Conservation (phyloP, 2,329 filamentous ascomycete species). For the Pleurostoma richardsiae region DNA sequence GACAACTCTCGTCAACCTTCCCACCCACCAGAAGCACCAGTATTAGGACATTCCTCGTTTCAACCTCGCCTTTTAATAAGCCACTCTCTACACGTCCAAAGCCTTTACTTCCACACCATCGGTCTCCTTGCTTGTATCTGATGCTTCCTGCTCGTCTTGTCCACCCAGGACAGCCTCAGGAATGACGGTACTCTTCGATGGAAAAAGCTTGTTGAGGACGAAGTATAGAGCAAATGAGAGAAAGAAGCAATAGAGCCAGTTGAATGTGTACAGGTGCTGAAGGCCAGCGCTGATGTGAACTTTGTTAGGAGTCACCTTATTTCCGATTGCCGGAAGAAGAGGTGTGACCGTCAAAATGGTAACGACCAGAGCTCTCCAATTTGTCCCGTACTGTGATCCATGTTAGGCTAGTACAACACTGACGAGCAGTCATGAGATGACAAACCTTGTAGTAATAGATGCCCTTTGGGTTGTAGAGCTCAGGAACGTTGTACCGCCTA, state of each 20-base stretch:
- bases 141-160: neutral
- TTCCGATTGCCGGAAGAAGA: neutral
- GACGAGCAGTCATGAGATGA: too few species aligned
- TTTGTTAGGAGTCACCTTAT: neutral
- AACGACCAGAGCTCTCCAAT: neutral
- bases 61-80: neutral
- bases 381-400: neutral
- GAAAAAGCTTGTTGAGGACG: neutral
- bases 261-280: neutral
- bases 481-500: constrained; percentile 26
- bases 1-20: too few species aligned
- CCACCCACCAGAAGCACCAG: neutral
- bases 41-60: neutral
- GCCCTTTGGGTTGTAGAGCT: constrained; percentile 27
- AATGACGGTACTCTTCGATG: neutral
- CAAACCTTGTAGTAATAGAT: constrained; percentile 23
- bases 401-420: too few species aligned
- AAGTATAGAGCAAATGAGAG: neutral
- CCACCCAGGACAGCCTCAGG: neutral
- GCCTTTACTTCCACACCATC: neutral
- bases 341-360: neutral
- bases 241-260: neutral
- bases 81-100: neutral
- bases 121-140: neutral
- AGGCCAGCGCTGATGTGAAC: neutral